phyloP scores from a whole-genome alignment of 2,329 filamentous ascomycete genomes.

The Xylaria multiplex region DNA sequence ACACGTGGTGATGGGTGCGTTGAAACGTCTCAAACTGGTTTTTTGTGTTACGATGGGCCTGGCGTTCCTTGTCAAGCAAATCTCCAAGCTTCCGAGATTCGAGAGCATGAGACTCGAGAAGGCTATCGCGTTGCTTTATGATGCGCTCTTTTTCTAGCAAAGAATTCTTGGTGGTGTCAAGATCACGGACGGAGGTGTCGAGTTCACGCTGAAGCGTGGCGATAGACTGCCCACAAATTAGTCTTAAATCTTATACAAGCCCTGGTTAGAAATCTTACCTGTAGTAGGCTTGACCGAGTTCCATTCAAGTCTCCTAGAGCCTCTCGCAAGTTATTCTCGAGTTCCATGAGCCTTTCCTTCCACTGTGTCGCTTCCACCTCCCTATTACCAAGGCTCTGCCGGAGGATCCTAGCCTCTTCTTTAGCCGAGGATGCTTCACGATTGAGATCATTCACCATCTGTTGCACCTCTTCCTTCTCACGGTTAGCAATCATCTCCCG shows the following conservation, averaged over 20 bases:
- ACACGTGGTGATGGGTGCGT: slow-evolving; percentile 86
- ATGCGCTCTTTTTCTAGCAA: slow-evolving; percentile 91
- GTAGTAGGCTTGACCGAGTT: slow-evolving; percentile 84
- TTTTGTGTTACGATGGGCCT: slow-evolving; percentile 85
- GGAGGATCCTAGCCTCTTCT: slow-evolving; percentile 83
- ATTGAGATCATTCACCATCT: slow-evolving; percentile 92
- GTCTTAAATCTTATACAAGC: slow-evolving; percentile 15
- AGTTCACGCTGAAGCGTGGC: slow-evolving; percentile 88
- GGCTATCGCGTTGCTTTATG: slow-evolving; percentile 86
- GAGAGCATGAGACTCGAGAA: slow-evolving; percentile 88
- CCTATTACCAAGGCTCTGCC: slow-evolving; percentile 82
- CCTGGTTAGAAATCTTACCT: slow-evolving; percentile 59
- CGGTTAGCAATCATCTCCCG: slow-evolving; percentile 85
- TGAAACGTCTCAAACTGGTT: slow-evolving; percentile 88
- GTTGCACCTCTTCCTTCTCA: slow-evolving; percentile 95
- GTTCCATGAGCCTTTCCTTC: slow-evolving; percentile 89
- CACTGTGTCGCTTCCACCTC: slow-evolving; percentile 91
- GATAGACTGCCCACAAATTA: slow-evolving; percentile 68
- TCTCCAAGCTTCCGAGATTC: slow-evolving; percentile 87
- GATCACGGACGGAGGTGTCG: slow-evolving; percentile 82
- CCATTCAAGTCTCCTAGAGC: slow-evolving; percentile 88
- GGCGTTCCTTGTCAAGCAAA: slow-evolving; percentile 89
- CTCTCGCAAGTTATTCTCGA: slow-evolving; percentile 88
- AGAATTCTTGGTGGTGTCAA: slow-evolving; percentile 79
- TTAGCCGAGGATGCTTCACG: slow-evolving; percentile 81